Conservation (phyloP, 208 protist genomes). For the Zelonia costaricensis region DNA sequence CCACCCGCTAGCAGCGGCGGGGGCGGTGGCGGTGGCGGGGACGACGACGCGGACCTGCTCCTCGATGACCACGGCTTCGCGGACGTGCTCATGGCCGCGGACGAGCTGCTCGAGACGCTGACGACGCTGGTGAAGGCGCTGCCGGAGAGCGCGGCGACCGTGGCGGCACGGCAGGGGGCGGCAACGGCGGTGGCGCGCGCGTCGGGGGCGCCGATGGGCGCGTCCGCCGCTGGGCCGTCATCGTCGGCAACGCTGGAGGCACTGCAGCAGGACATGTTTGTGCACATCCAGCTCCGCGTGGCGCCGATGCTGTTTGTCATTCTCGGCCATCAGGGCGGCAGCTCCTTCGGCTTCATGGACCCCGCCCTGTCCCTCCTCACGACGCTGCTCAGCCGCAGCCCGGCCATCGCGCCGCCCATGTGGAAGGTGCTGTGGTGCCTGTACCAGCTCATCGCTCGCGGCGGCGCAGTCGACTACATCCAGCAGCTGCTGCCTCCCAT, state of each 20-base stretch:
- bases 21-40: no score
- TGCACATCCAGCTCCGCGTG: constrained; percentile 63
- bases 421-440: constrained; percentile 79
- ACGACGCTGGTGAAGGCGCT: constrained; percentile 73
- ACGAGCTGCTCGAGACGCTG: constrained; percentile 86
- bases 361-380: constrained; percentile 81
- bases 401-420: constrained; percentile 46
- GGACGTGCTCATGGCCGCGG: constrained; percentile 72
- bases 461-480: constrained; percentile 89
- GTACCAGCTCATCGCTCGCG: constrained; percentile 54
- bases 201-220: constrained; percentile 1
- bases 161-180: constrained; percentile 10
- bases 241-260: constrained; percentile 2
- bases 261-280: constrained; percentile 44
- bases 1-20: no score
- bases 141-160: constrained; percentile 31
- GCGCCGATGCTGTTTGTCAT: constrained; percentile 78
- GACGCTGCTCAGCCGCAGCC: constrained; percentile 78
- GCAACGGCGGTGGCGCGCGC: constrained; percentile 4
- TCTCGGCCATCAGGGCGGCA: constrained; percentile 60
- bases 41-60: background rate
- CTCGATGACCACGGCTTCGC: constrained; percentile 58
- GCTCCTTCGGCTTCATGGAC: constrained; percentile 88
- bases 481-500: constrained; percentile 81
- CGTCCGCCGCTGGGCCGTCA: background rate